Evolutionary conservation across 2,329 filamentous ascomycete species (phyloP).

Genomic region (Fusarium pseudonygamai): DNA sequence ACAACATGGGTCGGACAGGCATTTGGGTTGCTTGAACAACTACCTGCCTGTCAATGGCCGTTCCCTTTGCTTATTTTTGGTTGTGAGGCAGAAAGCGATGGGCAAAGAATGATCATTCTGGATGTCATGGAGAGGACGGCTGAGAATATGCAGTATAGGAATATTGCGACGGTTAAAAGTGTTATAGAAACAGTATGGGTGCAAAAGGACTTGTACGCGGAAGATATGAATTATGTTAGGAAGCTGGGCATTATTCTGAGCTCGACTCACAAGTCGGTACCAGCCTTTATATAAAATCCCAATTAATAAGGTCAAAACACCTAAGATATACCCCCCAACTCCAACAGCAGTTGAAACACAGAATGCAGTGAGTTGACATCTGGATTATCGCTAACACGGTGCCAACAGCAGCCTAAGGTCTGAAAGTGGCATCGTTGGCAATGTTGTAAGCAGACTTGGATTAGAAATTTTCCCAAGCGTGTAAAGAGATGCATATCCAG

Average conservation of each 20-base stretch:
- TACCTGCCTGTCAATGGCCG: slow-evolving; percentile 32
- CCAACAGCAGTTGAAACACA: too few species aligned
- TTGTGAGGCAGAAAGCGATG: slow-evolving; percentile 38
- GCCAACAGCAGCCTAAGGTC: too few species aligned
- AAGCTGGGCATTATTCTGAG: slow-evolving; percentile 29
- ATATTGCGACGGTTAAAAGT: slow-evolving; percentile 29
- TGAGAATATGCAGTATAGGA: slow-evolving; percentile 18
- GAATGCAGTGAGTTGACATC: too few species aligned
- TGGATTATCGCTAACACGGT: too few species aligned
- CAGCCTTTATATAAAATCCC: slow-evolving; percentile 5
- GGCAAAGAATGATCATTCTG: slow-evolving; percentile 22
- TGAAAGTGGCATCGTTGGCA: too few species aligned
- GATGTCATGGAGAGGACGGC: slow-evolving; percentile 43
- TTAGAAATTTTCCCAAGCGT: too few species aligned
- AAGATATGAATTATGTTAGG: slow-evolving; percentile 1
- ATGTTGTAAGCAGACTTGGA: too few species aligned
- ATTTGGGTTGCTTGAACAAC: slow-evolving; percentile 35
- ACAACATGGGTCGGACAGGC: slow-evolving; percentile 37
- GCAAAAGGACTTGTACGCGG: slow-evolving; percentile 45
- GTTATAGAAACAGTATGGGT: slow-evolving; percentile 47
- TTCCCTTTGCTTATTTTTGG: slow-evolving; percentile 41
- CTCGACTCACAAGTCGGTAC: slow-evolving; percentile 8
- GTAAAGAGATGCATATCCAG: too few species aligned
- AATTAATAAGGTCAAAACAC: too few species aligned
- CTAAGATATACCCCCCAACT: too few species aligned